Evolutionary conservation across 441 rosid genomes (phyloP), one percentile per base, ranked within the genome.

Genomic region (Monsonia emarginata): DNA sequence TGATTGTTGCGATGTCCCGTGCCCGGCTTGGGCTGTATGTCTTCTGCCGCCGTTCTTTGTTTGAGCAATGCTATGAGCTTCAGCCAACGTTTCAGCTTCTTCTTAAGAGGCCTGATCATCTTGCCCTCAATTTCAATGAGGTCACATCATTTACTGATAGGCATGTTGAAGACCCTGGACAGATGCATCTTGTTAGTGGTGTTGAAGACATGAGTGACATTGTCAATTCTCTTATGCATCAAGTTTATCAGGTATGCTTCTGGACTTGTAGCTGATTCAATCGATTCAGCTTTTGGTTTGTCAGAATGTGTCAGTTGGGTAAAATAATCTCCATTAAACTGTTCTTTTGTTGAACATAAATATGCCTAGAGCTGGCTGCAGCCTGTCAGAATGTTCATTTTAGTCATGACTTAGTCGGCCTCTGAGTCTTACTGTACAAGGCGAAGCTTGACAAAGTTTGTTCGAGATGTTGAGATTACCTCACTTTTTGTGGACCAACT

Each of bases 1-100:
- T 94, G 82, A 80, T 91, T 65, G 97, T 94, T 22, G 99, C 99
- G 65, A 94, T 91, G 99, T 94, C 99, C 69, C 97, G 99, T 78
- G 97, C 99, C 58, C 84, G 98, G 69, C 90, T 95, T 5, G 98
- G 99, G 61, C 79, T 91, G 22, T 95, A 88, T 63, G 92, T 91
- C 57, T 91, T 95, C 77, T 95, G 98, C 66, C 88, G 95, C 4
- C 88, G 97, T 18, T 89, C 95, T 63, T 84, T 91, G 68, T 95
- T 89, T 79, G 98, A 91, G 76, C 99, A 91, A 62, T 95, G 99
- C 81, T 95, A 91, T 42, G 98, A 95, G 65, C 79, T 95, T 74
- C 99, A 91, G 78, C 99, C 98, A 63, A 95, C 99, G 58, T 95
- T 91, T 73, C 89, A 77, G 36, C 82, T 74, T 31, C 77, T 91